A percentile compares a stretch with the other conserved stretches of the same genome.
Evolutionary conservation across 345 rosid genomes (phyloP).

Genomic region (Theobroma cacao): DNA sequence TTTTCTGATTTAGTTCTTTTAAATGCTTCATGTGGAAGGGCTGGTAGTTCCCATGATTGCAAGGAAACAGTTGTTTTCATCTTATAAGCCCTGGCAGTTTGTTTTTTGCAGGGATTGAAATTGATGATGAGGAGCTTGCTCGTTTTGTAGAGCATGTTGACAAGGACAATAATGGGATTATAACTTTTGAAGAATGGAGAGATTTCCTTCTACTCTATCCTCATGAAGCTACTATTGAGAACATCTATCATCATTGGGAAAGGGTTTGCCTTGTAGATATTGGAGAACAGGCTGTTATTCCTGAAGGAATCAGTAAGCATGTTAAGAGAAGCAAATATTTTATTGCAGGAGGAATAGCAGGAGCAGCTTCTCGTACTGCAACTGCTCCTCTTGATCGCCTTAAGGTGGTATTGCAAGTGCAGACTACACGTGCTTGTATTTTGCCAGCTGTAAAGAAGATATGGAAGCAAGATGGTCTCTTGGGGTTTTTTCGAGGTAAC

Average conservation of each 20-base stretch:
- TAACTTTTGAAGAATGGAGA: conserved; percentile 98
- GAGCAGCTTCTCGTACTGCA: conserved; percentile 90
- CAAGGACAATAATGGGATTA: conserved; percentile 91
- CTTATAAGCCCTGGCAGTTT: conserved; percentile 45
- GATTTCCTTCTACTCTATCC: conserved; percentile 94
- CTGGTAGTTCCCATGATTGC: not conserved
- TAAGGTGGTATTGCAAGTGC: conserved; percentile 90
- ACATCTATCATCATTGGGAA: conserved; percentile 92
- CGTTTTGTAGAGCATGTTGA: conserved; percentile 95
- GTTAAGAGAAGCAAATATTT: conserved; percentile 75
- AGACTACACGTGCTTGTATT: conserved; percentile 50
- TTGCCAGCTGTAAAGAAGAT: conserved; percentile 71
- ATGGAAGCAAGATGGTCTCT: conserved; percentile 68
- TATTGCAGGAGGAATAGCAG: conserved; percentile 93
- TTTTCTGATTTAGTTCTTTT: not conserved
- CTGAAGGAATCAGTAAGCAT: conserved; percentile 83
- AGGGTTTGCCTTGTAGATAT: conserved; percentile 92
- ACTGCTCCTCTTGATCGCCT: conserved; percentile 95
- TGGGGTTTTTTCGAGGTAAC: conserved; percentile 91
- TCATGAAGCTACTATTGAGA: conserved; percentile 92
- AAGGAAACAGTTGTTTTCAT: conserved; percentile 18
- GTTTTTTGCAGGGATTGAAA: conserved; percentile 71
- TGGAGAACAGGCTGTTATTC: conserved; percentile 93
- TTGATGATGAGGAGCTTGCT: conserved; percentile 84
- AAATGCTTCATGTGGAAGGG: conserved; percentile 11